Evolutionary conservation across 148 eudicot species (phyloP).

Genomic region (Salicornia ramosissima): DNA sequence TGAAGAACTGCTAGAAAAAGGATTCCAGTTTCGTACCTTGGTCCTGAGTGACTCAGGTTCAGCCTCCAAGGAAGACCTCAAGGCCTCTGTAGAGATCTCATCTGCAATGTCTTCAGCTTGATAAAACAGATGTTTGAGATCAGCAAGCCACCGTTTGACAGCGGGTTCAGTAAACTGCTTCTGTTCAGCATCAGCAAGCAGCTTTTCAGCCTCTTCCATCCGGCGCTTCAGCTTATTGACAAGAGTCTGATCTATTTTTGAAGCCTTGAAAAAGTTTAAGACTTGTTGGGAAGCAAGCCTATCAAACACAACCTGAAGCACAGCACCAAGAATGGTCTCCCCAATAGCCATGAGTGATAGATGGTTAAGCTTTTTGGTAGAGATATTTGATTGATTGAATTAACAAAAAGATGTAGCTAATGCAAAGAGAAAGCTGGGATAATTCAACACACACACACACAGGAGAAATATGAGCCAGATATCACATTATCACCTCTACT

Average conservation of each 20-base stretch:
- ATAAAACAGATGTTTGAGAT: conserved; percentile 8
- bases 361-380: not conserved
- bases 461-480: too few relatives aligned
- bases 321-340: conserved; percentile 16
- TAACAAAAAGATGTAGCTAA: not conserved
- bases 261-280: not conserved
- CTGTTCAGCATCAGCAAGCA: conserved; percentile 23
- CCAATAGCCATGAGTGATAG: not conserved
- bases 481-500: too few relatives aligned
- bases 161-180: not conserved
- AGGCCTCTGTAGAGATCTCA: conserved; percentile 2
- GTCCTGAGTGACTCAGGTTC: not conserved
- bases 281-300: conserved; percentile 9
- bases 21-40: not conserved
- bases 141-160: conserved; percentile 9
- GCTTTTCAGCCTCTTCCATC: not conserved
- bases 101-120: conserved; percentile 6
- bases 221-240: not conserved
- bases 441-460: not conserved
- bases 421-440: not conserved
- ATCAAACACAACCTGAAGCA: conserved; percentile 6
- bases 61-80: not conserved
- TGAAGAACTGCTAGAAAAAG: not conserved
- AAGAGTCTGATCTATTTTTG: conserved; percentile 1
- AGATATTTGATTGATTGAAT: not conserved